Conservation (phyloP, 331 rosid genomes). For the Phaseolus coccineus region DNA sequence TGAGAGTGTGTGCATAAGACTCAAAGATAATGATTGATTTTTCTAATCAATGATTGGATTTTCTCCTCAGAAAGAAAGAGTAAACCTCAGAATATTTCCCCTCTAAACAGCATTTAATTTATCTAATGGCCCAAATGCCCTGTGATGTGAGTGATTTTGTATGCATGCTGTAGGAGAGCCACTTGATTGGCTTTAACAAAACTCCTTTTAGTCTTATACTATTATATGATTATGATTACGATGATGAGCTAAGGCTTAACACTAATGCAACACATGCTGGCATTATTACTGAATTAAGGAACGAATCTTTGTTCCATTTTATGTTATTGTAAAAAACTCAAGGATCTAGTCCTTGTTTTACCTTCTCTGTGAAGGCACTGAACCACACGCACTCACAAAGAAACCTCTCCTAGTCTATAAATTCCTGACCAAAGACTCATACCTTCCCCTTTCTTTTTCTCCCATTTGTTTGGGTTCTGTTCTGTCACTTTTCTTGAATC, state of each 20-base stretch:
- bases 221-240: not conserved
- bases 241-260: constrained; percentile 36
- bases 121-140: constrained; percentile 27
- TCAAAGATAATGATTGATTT: not conserved
- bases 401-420: constrained; percentile 35
- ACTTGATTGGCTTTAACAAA: constrained; percentile 37
- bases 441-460: constrained; percentile 39
- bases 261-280: constrained; percentile 45
- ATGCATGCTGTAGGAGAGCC: constrained; percentile 1
- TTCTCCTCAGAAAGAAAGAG: not conserved
- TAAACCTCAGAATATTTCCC: constrained; percentile 9
- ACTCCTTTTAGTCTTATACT: constrained; percentile 27
- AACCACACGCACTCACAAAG: constrained; percentile 35
- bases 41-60: not conserved
- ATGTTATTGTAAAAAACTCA: constrained; percentile 1
- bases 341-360: constrained; percentile 30
- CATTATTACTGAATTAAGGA: constrained; percentile 76
- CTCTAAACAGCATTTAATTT: constrained; percentile 15
- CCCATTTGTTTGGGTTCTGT: constrained; percentile 34
- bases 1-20: too few relatives aligned
- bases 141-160: constrained; percentile 23
- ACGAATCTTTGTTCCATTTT: constrained; percentile 61
- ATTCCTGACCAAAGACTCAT: constrained; percentile 42
- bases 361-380: constrained; percentile 57
- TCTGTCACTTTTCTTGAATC: constrained; percentile 49